Conservation (phyloP, 2,329 filamentous ascomycete species). For the Clonostachys rhizophaga region DNA sequence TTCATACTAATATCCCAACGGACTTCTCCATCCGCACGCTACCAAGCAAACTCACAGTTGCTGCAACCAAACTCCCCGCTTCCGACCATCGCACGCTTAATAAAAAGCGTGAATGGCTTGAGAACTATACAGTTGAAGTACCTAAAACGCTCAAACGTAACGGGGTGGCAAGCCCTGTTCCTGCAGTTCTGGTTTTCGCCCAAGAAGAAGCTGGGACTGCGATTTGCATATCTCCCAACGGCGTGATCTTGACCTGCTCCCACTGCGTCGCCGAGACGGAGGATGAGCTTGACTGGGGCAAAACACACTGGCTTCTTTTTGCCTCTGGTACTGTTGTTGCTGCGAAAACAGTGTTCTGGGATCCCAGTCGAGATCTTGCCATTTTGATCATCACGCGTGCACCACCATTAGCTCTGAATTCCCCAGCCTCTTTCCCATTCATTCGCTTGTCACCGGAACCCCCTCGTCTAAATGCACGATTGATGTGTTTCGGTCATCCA, state of each 20-base stretch:
- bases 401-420: background rate
- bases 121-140: no score
- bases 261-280: conserved; percentile 41
- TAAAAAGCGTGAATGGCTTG: no score
- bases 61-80: no score
- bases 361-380: conserved; percentile 36
- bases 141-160: no score
- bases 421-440: background rate
- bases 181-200: conserved; percentile 34
- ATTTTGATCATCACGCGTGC: conserved; percentile 29
- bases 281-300: conserved; percentile 20
- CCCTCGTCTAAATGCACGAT: conserved; percentile 9
- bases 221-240: conserved; percentile 36
- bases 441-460: conserved; percentile 4
- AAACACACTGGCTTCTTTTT: conserved; percentile 35
- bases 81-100: no score
- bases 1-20: no score
- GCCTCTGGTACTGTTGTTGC: conserved; percentile 29
- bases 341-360: conserved; percentile 32
- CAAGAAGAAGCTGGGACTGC: conserved; percentile 45
- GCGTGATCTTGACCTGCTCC: conserved; percentile 42
- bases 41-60: no score
- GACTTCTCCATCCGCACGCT: no score
- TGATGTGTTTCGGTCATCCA: conserved; percentile 27
- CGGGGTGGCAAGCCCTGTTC: no score